Evolutionary conservation across 768 basidiomycete genomes (phyloP), one percentile per base, ranked within the genome.

Genomic region (Pluteus cervinus): DNA sequence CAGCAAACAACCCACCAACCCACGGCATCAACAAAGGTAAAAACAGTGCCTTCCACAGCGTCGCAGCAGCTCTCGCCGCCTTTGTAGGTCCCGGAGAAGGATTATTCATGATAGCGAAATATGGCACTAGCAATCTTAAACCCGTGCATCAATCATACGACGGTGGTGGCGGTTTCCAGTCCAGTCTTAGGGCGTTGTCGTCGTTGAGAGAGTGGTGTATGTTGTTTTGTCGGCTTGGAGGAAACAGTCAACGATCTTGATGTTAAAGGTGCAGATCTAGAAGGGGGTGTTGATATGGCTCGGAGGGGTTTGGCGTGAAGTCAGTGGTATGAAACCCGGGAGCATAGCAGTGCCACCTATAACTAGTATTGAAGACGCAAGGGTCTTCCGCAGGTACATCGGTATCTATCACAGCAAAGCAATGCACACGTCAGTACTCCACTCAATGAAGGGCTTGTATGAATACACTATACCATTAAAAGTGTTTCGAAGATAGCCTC

Each of bases 1-100:
- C 94, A 2, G 92, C 89, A 14, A 98, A 55, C 15, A 88, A 91
- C 0, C 90, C 94, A 4, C 94, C 94, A 8, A 99, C 79, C 94
- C 94, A 99, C 0, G 83, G 73, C 61, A 93, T 68, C 23, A 79
- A 68, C 1, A 81, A 78, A 2, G 91, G 85, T 3, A 81, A 64
- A 61, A 94, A 97, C 0, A 86, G 84, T 0, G 90, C 91, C 47
- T 78, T 84, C 2, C 91, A 92, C 2, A 79, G 81, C 45, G 80
- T 81, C 0, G 68, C 70, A 14, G 55, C 64, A 3, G 78, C 78
- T 30, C 75, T 62, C 24, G 73, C 65, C 5, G 74, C 68, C 8
- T 61, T 53, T 3, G 73, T 57, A 4, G 64, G 53, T 1, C 72
- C 71, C 14, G 82, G 85, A 17, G 71, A 65, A 0, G 87, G 89